Percentiles rank a stretch among this genome's conserved stretches.
Evolutionary conservation across 495 filamentous ascomycete genomes (phyloP).

Genomic region (Aspergillus asperescens): DNA sequence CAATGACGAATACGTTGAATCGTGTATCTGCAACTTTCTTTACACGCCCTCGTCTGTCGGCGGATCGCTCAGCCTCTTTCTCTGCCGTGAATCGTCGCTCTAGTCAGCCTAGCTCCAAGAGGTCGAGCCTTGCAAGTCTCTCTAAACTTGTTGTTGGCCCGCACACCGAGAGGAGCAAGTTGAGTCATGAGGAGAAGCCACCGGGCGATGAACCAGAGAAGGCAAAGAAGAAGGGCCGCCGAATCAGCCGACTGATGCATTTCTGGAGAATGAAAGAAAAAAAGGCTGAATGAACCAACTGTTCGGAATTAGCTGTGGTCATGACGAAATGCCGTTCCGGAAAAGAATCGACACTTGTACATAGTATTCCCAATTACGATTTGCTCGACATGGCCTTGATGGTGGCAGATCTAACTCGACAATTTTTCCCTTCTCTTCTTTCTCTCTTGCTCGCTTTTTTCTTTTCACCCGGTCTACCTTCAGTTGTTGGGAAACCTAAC

Average conservation of each 20-base stretch:
- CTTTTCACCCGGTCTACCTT: constrained; percentile 14
- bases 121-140: constrained; percentile 78
- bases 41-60: constrained; percentile 40
- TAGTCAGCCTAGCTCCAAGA: constrained; percentile 49
- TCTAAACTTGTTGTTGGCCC: constrained; percentile 76
- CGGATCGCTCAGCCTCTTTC: constrained; percentile 64
- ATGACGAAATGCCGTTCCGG: constrained; percentile 17
- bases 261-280: constrained; percentile 70
- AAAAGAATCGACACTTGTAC: constrained; percentile 22
- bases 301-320: constrained; percentile 23
- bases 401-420: constrained; percentile 14
- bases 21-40: constrained; percentile 46
- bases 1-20: constrained; percentile 60
- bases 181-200: constrained; percentile 67
- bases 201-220: constrained; percentile 52
- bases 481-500: constrained; percentile 33
- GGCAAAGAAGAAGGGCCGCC: constrained; percentile 65
- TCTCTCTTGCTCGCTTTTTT: constrained; percentile 15
- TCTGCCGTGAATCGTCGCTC: constrained; percentile 59
- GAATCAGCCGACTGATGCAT: constrained; percentile 74
- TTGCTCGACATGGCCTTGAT: constrained; percentile 21
- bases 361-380: constrained; percentile 23
- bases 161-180: constrained; percentile 73
- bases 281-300: constrained; percentile 20
- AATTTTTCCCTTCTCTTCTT: constrained; percentile 13